Percentiles rank a stretch among this genome's conserved stretches.
Conservation (phyloP, 1,284 basidiomycete genomes). For the Ustilago trichophora region DNA sequence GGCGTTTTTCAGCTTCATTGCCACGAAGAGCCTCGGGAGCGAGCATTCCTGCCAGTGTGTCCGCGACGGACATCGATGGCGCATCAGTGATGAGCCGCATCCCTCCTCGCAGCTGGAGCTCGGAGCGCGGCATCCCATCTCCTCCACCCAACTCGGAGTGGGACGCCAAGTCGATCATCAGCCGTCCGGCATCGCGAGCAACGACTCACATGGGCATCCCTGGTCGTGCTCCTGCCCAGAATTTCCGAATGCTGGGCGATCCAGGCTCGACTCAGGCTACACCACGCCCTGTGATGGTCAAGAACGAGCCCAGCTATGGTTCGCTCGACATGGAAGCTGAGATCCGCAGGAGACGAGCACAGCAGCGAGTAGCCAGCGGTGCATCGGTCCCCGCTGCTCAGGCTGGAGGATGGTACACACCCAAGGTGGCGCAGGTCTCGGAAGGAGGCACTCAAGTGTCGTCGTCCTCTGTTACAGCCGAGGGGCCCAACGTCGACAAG, state of each 20-base stretch:
- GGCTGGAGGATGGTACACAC: conserved; percentile 52
- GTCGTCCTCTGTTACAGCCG: conserved; percentile 23
- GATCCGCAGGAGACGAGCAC: conserved; percentile 40
- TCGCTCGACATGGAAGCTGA: conserved; percentile 59
- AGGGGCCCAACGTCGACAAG: conserved; percentile 29
- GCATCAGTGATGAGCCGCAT: conserved; percentile 37
- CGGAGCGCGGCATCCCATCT: conserved; percentile 39
- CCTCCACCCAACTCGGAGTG: conserved; percentile 55
- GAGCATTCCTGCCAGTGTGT: conserved; percentile 25
- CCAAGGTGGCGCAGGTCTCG: conserved; percentile 14
- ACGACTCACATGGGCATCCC: conserved; percentile 13
- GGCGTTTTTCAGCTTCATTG: conserved; percentile 25
- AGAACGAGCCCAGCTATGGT: conserved; percentile 33
- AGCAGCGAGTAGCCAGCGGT: conserved; percentile 29
- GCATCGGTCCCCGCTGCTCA: conserved; percentile 15
- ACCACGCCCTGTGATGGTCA: conserved; percentile 34
- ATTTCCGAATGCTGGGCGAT: conserved; percentile 40
- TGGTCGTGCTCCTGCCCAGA: conserved; percentile 19
- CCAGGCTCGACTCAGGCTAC: conserved; percentile 15
- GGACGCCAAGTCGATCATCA: conserved; percentile 34
- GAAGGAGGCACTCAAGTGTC: conserved; percentile 8
- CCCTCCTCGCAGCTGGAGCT: conserved; percentile 52
- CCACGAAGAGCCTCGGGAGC: conserved; percentile 22
- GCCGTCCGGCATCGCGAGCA: conserved; percentile 32
- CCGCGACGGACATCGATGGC: conserved; percentile 21